Percentiles rank a stretch among this genome's conserved stretches.
phyloP scores from a whole-genome alignment of 495 filamentous ascomycete species.

The Talaromyces adpressus region DNA sequence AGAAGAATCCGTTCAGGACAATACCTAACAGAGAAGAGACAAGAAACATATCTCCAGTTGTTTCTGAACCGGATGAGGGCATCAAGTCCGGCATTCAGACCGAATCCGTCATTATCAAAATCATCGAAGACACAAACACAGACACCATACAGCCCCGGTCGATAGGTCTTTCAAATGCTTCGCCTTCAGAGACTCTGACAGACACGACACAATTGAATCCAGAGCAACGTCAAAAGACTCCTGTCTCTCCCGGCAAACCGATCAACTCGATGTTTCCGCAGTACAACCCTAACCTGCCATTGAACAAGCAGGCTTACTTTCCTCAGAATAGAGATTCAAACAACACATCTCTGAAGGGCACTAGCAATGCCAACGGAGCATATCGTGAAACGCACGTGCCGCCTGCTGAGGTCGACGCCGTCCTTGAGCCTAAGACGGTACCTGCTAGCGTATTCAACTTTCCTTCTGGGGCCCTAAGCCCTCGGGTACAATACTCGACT shows the following conservation, averaged over 20 bases:
- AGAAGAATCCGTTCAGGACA: slow-evolving; percentile 28
- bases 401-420: slow-evolving; percentile 29
- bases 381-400: not conserved
- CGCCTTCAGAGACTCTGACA: slow-evolving; percentile 28
- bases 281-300: slow-evolving; percentile 66
- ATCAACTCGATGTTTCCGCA: slow-evolving; percentile 74
- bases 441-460: slow-evolving; percentile 41
- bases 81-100: slow-evolving; percentile 25
- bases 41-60: slow-evolving; percentile 19
- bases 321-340: slow-evolving; percentile 38
- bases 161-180: slow-evolving; percentile 13
- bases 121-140: slow-evolving; percentile 31
- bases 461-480: slow-evolving; percentile 29
- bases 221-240: slow-evolving; percentile 9
- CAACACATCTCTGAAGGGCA: slow-evolving; percentile 28
- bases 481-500: slow-evolving; percentile 32
- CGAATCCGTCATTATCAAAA: slow-evolving; percentile 31
- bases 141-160: slow-evolving; percentile 18
- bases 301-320: slow-evolving; percentile 62
- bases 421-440: slow-evolving; percentile 37
- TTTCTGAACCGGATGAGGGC: slow-evolving; percentile 31
- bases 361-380: not conserved
- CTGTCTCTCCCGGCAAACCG: slow-evolving; percentile 28
- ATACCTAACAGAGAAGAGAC: slow-evolving; percentile 19
- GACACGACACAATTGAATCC: slow-evolving; percentile 30